These are phyloP conservation scores for Diutina siamensis DNA, from an alignment of 1,139 yeast genomes.

Conservation along the genomic window DNA sequence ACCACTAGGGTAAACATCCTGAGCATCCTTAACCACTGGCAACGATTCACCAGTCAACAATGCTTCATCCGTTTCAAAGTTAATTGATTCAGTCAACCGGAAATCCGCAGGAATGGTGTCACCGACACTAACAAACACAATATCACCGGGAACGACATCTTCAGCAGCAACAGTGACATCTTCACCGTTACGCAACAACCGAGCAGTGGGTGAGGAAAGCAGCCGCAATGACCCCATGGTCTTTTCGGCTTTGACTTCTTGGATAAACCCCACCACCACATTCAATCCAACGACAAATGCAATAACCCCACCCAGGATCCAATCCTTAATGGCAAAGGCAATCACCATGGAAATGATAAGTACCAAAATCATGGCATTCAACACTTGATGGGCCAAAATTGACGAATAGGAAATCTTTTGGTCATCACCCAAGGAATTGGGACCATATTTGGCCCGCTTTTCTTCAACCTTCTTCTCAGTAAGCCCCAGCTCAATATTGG, in stretches of 20 bases:
- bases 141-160: slow-evolving; percentile 72
- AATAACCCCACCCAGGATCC: slow-evolving; percentile 80
- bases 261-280: slow-evolving; percentile 58
- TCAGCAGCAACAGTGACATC: slow-evolving; percentile 50
- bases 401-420: slow-evolving; percentile 42
- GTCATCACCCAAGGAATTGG: slow-evolving; percentile 52
- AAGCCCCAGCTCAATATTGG: slow-evolving; percentile 39
- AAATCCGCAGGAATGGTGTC: slow-evolving; percentile 76
- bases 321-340: slow-evolving; percentile 64
- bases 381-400: slow-evolving; percentile 58
- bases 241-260: slow-evolving; percentile 64
- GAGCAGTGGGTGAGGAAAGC: slow-evolving; percentile 63
- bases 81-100: slow-evolving; percentile 47
- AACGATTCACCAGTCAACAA: slow-evolving; percentile 71
- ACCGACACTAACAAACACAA: slow-evolving; percentile 56
- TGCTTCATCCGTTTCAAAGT: slow-evolving; percentile 75
- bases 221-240: slow-evolving; percentile 70
- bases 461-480: slow-evolving; percentile 16
- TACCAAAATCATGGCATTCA: slow-evolving; percentile 75
- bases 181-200: slow-evolving; percentile 53
- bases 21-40: slow-evolving; percentile 52
- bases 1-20: slow-evolving; percentile 20
- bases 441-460: slow-evolving; percentile 29
- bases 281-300: slow-evolving; percentile 59
- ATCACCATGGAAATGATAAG: slow-evolving; percentile 64